These are phyloP conservation scores for Taiozyma onychis DNA, from an alignment of 1,139 yeast genomes.

Conservation along the genomic window DNA sequence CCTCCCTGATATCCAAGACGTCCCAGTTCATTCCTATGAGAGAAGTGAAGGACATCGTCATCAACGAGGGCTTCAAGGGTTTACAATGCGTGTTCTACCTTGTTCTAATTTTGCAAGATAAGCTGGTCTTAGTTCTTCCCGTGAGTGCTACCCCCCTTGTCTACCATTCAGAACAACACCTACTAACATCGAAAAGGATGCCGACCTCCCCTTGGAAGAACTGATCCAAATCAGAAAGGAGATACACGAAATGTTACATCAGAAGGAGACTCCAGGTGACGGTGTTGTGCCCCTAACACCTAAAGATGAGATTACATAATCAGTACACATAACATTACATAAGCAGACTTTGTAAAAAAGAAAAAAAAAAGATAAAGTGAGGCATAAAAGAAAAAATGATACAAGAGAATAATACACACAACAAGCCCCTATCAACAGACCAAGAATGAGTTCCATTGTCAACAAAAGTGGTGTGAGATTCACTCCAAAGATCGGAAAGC, in stretches of 20 bases:
- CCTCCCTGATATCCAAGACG: conserved; percentile 10
- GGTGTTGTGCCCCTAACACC: background rate
- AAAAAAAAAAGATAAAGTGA: background rate
- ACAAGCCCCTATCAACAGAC: background rate
- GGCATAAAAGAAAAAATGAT: background rate
- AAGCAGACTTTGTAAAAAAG: background rate
- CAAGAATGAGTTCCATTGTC: background rate
- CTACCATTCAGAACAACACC: conserved; percentile 20
- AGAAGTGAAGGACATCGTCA: conserved; percentile 50
- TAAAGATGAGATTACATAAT: background rate
- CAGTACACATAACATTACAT: background rate
- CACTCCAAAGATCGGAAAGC: conserved; percentile 33
- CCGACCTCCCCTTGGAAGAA: conserved; percentile 7
- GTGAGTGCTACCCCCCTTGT: background rate
- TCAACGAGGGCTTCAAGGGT: conserved; percentile 64
- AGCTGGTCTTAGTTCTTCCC: background rate
- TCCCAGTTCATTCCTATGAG: conserved; percentile 45
- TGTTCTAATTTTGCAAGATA: conserved; percentile 42
- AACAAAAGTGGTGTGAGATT: conserved; percentile 35
- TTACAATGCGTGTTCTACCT: conserved; percentile 58
- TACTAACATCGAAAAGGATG: conserved; percentile 23
- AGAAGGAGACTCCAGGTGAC: background rate
- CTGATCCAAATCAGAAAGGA: conserved; percentile 8
- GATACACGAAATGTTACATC: conserved; percentile 1
- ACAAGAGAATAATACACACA: background rate